Conservation (phyloP, 148 eudicot species). For the Arctostaphylos glauca region DNA sequence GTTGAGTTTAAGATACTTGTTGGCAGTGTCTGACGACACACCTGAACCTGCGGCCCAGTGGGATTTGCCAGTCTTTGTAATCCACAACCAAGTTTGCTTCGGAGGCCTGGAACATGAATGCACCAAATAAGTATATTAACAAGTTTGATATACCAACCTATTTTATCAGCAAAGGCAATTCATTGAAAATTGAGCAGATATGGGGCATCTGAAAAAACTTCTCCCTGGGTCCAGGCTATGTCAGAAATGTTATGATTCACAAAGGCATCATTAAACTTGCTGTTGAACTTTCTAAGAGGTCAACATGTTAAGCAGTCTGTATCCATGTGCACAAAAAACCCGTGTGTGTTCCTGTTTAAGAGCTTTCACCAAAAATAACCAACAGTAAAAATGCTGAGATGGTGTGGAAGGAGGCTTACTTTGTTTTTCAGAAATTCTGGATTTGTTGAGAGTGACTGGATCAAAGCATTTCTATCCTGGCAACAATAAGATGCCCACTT, state of each 20-base stretch:
- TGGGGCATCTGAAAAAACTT: conserved; percentile 6
- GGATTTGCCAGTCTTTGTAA: conserved; percentile 99
- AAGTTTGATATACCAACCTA: not conserved
- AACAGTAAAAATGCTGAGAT: not conserved
- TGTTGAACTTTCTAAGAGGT: not conserved
- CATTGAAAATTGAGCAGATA: not conserved
- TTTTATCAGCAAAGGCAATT: not conserved
- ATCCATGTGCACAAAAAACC: conserved; percentile 1
- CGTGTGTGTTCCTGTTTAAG: not conserved
- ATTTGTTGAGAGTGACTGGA: conserved; percentile 84
- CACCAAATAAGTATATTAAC: not conserved
- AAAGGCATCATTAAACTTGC: not conserved
- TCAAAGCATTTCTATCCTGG: conserved; percentile 77
- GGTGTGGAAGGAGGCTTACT: conserved; percentile 43
- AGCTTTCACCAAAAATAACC: not conserved
- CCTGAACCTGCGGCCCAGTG: conserved; percentile 99
- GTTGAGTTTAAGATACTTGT: not conserved
- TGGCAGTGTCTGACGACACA: conserved; percentile 15
- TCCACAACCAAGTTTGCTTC: conserved; percentile 77
- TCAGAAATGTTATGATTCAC: not conserved
- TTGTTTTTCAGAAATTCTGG: conserved; percentile 90
- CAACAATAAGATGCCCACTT: conserved; percentile 14
- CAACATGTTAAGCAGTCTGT: not conserved
- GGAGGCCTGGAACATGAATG: conserved; percentile 58
- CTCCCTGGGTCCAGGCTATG: not conserved